Evolutionary conservation across 2,329 filamentous ascomycete genomes (phyloP), one percentile per base, ranked within the genome.

Genomic region (Fusarium sp.): DNA sequence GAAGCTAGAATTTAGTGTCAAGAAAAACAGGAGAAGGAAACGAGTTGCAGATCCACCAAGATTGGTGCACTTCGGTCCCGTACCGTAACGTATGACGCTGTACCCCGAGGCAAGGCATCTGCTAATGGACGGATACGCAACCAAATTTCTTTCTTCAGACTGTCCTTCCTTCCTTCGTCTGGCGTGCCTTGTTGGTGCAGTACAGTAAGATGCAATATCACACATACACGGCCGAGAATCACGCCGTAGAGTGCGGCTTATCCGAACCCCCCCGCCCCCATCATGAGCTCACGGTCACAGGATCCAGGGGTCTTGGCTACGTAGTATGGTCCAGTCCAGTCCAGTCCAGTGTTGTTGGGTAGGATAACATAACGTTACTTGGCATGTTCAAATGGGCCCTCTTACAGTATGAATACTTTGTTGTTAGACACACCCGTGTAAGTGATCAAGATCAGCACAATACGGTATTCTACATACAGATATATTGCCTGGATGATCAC

Each of bases 211-310:
- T 63, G 62, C 57, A 68, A 69, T 58, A 60, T 61, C 46, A 70
- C 66, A 53, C 46, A 46, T 38, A 68, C 63, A 39, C 67, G 65
- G 68, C 71, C 71, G 69, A 74, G 67, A 73, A 65, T 74, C 58
- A 68, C 58, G 68, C 71, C 71, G 69, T 66, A 56, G 55, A 66
- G 52, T 58, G 59, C 67, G 60, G 61, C 57, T 64, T 72, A 73
- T 60, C 67, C 62, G 70, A 63, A 57, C 61, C 61, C 21, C 21
- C 29, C 41, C 33, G 44, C 53, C 61, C 49, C 44, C 62, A 54
- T 57, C 46, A 57, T 48, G 46, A 63, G 50, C 33, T 44, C 63
- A 39, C 44, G 24, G 42, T 69, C 31, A 43, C 44, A 63, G 39
- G 37, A 55, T 43, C 50, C 57, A 63, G 54, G 63, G 67, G 47